Percentiles rank a stretch among this genome's conserved stretches.
Evolutionary conservation across 2,329 filamentous ascomycete species (phyloP).

Genomic region (Alternaria gansuensis): DNA sequence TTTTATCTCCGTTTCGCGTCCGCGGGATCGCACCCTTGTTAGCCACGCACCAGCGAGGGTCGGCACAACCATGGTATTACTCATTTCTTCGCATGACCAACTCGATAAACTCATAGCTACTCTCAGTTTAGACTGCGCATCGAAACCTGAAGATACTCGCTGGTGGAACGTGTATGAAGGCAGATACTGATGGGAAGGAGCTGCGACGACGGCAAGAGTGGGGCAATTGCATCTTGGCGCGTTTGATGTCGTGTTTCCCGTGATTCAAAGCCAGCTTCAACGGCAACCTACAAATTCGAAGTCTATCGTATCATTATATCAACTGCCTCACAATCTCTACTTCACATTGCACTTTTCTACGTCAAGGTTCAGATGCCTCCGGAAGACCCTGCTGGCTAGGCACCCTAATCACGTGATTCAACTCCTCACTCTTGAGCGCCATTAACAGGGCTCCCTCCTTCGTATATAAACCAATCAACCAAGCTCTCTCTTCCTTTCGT

Average conservation of each 20-base stretch:
- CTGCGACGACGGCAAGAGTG: not conserved
- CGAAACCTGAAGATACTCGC: not conserved
- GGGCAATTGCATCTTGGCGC: conserved; percentile 2
- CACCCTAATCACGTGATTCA: too few relatives aligned
- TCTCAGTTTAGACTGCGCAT: not conserved
- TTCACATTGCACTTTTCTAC: not conserved
- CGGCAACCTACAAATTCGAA: not conserved
- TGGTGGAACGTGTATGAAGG: not conserved
- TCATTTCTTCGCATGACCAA: too few relatives aligned
- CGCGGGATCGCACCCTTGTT: not conserved
- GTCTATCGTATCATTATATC: not conserved
- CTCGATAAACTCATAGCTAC: not conserved
- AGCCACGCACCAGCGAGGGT: not conserved
- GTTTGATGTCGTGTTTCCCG: not conserved
- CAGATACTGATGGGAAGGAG: not conserved
- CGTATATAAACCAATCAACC: too few relatives aligned
- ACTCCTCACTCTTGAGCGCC: too few relatives aligned
- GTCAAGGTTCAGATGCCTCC: not conserved
- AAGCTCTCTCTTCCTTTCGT: too few relatives aligned
- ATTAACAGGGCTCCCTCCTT: too few relatives aligned
- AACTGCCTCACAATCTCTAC: not conserved
- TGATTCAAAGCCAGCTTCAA: not conserved
- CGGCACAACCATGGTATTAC: too few relatives aligned
- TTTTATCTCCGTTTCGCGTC: not conserved
- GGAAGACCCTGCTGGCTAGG: not conserved